Evolutionary conservation across 108 stramenopile genomes (phyloP).

Genomic region (Aurantiochytrium sp.): DNA sequence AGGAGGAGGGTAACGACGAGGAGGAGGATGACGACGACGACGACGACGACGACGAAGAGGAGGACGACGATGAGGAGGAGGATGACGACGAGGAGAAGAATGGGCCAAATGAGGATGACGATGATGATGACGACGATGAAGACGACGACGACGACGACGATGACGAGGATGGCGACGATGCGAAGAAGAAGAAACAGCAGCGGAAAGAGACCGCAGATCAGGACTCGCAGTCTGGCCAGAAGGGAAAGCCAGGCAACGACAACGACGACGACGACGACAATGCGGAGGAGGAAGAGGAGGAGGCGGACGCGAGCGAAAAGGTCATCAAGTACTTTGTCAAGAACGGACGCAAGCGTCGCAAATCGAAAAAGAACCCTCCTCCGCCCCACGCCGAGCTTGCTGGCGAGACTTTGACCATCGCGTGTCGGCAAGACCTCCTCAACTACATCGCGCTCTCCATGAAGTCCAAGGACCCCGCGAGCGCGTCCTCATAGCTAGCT

Average conservation of each 20-base stretch:
- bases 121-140: neutral
- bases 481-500: no score
- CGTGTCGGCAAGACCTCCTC: neutral
- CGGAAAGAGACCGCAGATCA: neutral
- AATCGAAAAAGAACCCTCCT: neutral
- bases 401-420: neutral
- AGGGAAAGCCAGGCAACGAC: neutral
- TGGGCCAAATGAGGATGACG: no score
- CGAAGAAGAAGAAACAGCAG: neutral
- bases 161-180: neutral
- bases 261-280: neutral
- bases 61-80: no score
- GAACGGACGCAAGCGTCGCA: neutral
- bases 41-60: no score
- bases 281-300: neutral
- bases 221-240: neutral
- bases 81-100: no score
- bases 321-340: neutral
- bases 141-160: neutral
- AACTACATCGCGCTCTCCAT: neutral
- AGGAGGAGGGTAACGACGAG: no score
- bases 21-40: no score
- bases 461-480: neutral
- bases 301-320: neutral
- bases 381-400: neutral